Evolutionary conservation across 441 rosid genomes (phyloP), one percentile per base, ranked within the genome.

Genomic region (Gossypium lobatum): DNA sequence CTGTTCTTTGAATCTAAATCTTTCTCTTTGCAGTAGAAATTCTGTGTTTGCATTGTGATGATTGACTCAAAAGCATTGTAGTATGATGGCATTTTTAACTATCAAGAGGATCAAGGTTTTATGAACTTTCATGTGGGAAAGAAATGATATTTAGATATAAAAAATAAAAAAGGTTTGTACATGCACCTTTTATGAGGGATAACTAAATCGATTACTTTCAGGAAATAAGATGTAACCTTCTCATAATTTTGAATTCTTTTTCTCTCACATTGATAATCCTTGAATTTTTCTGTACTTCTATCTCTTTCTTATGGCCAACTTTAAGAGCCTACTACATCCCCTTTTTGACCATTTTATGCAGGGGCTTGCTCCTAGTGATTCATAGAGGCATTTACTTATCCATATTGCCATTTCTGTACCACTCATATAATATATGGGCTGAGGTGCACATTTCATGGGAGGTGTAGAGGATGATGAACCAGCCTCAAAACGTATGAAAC

Each of bases 391-490:
- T 42, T 63, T 57, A 55, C 45, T 39, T 61, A 64, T 58, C 50
- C 55, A 20, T 9, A 48, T 58, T 57, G 16, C 63, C 21, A 72
- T 50, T 74, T 64, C 26, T 71, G 58, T 52, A 71, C 63, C 48
- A 10, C 50, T 76, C 52, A 54, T 25, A 73, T 76, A 62, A 79
- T 83, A 85, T 88, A 88, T 87, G 95, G 93, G 88, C 88, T 90
- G 89, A 90, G 82, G 84, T 79, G 83, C 74, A 76, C 88, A 77
- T 88, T 90, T 88, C 88, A 90, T 88, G 95, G 93, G 93, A 87
- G 91, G 87, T 86, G 83, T 80, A 79, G 89, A 82, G 86, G 91
- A 90, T 83, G 83, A 80, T 81, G 93, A 87, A 85, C 93, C 90
- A 78, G 89, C 85, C 80, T 80, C 78, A 75, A 87, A 88, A 79